Evolutionary conservation across 208 protist genomes (phyloP), one percentile per base, ranked within the genome.

Genomic region (Porcisia deanei): DNA sequence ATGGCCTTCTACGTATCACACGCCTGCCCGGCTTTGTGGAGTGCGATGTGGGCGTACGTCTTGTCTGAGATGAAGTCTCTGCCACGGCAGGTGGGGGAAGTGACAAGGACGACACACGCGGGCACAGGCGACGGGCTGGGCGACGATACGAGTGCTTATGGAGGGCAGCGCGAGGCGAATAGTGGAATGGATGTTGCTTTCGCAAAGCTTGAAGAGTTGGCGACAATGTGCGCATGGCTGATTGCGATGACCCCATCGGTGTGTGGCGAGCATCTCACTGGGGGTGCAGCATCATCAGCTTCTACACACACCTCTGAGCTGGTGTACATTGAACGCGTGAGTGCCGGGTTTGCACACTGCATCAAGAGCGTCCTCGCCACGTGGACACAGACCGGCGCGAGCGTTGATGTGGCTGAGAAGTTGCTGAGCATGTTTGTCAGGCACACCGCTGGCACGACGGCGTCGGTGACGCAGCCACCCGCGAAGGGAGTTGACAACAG

Each of bases 141-240:
- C 16, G 18, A 12, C 16, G 47, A 43, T 57, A 45, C 37, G 5
- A 30, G 39, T 10, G 47, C 47, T 30, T 10, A 9, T 12, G 25
- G 49, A 20, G 20, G 47, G 41, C 22, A 22, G 22, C 22, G 41
- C 41, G 2, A n/a, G 63, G 1, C 20, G 41, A 67, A 12, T 47
- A 43, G 25, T 6, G 69, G 18, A 18, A 20, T 63, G 22, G 10
- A 64, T 1, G 34, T 14, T 6, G 60, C 25, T 55, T 73, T 20
- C 69, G 5, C 12, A 39, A 16, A 63, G n/a, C 54, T 82, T 3
- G 53, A 58, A 18, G 77, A 82, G 49, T 20, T 82, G 57, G 45
- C 72, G 47, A 4, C 69, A 18, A 63, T 77, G 66, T 74, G 72
- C 75, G 77, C 72, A 18, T 77, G 71, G 77, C 65, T 82, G 45